These are phyloP conservation scores for Malassezia sp. DNA, from an alignment of 1,284 basidiomycete species.

Conservation along the genomic window DNA sequence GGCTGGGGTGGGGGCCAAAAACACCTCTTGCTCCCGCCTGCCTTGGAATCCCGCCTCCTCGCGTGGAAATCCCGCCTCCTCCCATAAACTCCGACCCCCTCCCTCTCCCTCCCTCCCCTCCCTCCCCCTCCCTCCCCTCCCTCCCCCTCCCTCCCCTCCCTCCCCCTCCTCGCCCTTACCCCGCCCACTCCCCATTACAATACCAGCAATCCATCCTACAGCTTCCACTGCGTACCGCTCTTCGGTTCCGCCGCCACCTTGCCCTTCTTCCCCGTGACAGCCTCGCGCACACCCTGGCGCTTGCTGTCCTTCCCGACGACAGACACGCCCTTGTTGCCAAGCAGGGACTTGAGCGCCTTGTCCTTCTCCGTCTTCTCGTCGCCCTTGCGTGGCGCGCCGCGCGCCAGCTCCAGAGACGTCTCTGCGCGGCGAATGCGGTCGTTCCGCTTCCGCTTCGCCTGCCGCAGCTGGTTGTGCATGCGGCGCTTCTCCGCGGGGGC, in stretches of 20 bases:
- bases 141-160: too few species aligned
- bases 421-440: slow-evolving; percentile 54
- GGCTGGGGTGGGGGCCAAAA: too few species aligned
- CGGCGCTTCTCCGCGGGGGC: slow-evolving; percentile 70
- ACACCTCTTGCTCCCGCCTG: too few species aligned
- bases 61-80: too few species aligned
- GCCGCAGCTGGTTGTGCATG: slow-evolving; percentile 50
- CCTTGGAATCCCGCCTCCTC: too few species aligned
- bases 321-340: slow-evolving; percentile 39
- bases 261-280: slow-evolving; percentile 3
- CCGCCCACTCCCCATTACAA: too few species aligned
- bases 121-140: too few species aligned
- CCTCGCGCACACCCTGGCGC: slow-evolving; percentile 3
- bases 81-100: too few species aligned
- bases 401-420: slow-evolving; percentile 60
- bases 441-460: slow-evolving; percentile 60
- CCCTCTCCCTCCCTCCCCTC: too few species aligned
- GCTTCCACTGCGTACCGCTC: slow-evolving; percentile 8
- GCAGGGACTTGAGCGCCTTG: slow-evolving; percentile 37
- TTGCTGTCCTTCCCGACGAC: slow-evolving; percentile 25
- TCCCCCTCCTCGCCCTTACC: too few species aligned
- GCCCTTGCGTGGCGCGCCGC: slow-evolving; percentile 22
- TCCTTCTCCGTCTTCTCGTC: slow-evolving; percentile 36
- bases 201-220: slow-evolving; percentile 11
- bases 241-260: not conserved